phyloP scores from a whole-genome alignment of 805 yeast species.

The Ogataea trehalophila region DNA sequence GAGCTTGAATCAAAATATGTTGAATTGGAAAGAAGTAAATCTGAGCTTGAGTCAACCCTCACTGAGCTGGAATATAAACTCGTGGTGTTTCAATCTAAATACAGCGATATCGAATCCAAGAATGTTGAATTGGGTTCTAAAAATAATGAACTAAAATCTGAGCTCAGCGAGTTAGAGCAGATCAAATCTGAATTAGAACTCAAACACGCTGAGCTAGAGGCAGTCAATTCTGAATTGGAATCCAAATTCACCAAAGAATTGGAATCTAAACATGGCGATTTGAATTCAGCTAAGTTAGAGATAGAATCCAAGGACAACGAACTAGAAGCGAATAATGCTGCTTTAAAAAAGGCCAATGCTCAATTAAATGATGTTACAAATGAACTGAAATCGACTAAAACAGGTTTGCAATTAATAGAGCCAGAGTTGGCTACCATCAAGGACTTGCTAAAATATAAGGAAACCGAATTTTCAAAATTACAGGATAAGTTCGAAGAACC shows the following conservation, averaged over 20 bases:
- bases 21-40: too few relatives aligned
- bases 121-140: too few relatives aligned
- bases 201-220: too few relatives aligned
- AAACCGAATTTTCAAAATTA: constrained; percentile 1
- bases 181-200: constrained; percentile 4
- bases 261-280: neutral
- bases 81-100: too few relatives aligned
- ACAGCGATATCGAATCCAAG: too few relatives aligned
- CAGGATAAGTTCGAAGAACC: constrained; percentile 14
- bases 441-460: neutral
- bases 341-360: neutral
- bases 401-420: neutral
- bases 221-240: too few relatives aligned
- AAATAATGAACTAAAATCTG: too few relatives aligned
- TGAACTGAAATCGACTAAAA: constrained; percentile 1
- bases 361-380: neutral
- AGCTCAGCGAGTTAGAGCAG: constrained; percentile 1
- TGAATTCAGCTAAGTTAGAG: neutral
- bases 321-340: neutral
- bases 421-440: neutral
- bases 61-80: too few relatives aligned
- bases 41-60: too few relatives aligned
- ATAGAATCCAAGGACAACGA: neutral
- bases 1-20: too few relatives aligned
- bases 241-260: neutral